Evolutionary conservation across 2,329 filamentous ascomycete genomes (phyloP).

Genomic region (Fusarium luffae): DNA sequence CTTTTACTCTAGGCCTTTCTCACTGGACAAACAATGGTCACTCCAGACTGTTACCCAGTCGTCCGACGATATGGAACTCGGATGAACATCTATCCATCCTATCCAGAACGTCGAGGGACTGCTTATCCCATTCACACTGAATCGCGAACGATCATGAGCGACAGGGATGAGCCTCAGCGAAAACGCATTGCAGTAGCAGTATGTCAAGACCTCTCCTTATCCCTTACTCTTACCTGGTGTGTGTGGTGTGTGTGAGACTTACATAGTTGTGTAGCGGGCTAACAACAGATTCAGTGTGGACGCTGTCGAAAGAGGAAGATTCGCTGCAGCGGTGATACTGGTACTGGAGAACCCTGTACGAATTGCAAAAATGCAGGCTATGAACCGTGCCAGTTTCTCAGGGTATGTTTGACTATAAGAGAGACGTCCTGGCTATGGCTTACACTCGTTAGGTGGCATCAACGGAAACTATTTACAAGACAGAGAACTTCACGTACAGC

Average conservation of each 20-base stretch:
- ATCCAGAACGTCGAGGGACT: conserved; percentile 38
- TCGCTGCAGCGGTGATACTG: conserved; percentile 87
- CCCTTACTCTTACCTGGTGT: conserved; percentile 34
- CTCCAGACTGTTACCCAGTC: conserved; percentile 35
- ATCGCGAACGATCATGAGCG: conserved; percentile 47
- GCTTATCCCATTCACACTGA: conserved; percentile 37
- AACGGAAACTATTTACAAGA: conserved; percentile 47
- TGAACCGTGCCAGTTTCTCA: conserved; percentile 80
- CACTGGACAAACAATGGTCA: conserved; percentile 34
- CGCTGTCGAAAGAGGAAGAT: conserved; percentile 95
- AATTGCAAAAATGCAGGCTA: conserved; percentile 83
- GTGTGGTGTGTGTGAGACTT: conserved; percentile 42
- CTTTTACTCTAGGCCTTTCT: neutral
- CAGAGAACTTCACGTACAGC: conserved; percentile 45
- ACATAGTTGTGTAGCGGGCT: conserved; percentile 36
- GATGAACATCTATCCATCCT: conserved; percentile 33
- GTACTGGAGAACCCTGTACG: conserved; percentile 79
- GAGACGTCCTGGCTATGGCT: neutral
- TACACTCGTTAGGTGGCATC: conserved; percentile 45
- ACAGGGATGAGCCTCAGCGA: conserved; percentile 55
- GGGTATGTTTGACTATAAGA: conserved; percentile 66
- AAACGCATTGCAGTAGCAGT: conserved; percentile 71
- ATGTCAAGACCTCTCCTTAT: conserved; percentile 46
- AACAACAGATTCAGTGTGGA: conserved; percentile 71
- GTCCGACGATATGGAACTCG: conserved; percentile 33